A percentile compares a stretch with the other conserved stretches of the same genome.
These are phyloP conservation scores for Friedmanniomyces simplex DNA, from an alignment of 495 filamentous ascomycete species.

Conservation along the genomic window DNA sequence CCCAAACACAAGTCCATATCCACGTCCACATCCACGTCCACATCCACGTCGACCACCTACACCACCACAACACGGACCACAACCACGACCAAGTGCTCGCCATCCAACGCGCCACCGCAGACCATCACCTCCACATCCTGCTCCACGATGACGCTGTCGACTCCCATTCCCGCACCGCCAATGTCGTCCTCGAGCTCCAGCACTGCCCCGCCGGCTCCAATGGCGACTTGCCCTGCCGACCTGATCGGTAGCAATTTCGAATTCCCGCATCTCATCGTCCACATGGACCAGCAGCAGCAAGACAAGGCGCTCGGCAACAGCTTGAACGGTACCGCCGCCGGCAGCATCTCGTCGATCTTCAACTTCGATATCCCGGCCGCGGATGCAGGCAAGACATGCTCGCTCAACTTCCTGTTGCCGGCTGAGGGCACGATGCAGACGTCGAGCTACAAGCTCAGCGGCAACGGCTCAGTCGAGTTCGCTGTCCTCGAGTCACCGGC, in stretches of 20 bases:
- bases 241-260: conserved; percentile 8
- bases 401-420: conserved; percentile 17
- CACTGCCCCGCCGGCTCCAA: neutral
- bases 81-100: neutral
- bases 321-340: neutral
- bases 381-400: conserved; percentile 13
- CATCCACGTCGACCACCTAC: neutral
- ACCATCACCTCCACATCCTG: neutral
- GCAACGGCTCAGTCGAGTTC: conserved; percentile 9
- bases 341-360: conserved; percentile 2
- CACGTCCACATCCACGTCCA: neutral
- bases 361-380: conserved; percentile 17
- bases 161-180: neutral
- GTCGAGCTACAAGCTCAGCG: conserved; percentile 8
- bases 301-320: conserved; percentile 7
- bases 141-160: neutral
- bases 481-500: neutral
- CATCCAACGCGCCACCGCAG: neutral
- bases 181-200: neutral
- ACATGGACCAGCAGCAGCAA: conserved; percentile 21
- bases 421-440: conserved; percentile 5
- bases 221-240: conserved; percentile 8
- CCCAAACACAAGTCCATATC: neutral
- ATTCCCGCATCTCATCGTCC: conserved; percentile 27
- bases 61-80: neutral